A percentile compares a stretch with the other conserved stretches of the same genome.
Conservation (phyloP, 2,329 filamentous ascomycete genomes). For the Lachnellula subtilissima region DNA sequence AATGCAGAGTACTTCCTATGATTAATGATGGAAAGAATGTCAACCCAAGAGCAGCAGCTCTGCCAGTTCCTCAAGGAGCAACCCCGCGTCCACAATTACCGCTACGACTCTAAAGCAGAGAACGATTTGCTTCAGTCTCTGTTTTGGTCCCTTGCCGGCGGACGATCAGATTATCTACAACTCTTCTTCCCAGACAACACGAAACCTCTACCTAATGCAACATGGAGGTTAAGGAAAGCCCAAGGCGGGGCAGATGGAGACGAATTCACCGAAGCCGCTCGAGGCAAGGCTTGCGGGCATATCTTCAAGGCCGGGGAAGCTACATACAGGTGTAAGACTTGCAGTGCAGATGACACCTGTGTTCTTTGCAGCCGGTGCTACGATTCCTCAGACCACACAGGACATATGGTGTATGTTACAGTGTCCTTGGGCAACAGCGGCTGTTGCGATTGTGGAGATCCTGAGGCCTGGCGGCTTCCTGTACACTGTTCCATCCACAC, state of each 20-base stretch:
- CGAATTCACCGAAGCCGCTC: slow-evolving; percentile 87
- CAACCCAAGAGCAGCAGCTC: slow-evolving; percentile 74
- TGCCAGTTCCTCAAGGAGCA: slow-evolving; percentile 76
- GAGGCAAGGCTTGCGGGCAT: slow-evolving; percentile 92
- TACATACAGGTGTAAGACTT: slow-evolving; percentile 91
- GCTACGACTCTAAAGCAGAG: slow-evolving; percentile 68
- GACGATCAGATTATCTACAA: slow-evolving; percentile 67
- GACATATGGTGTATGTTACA: slow-evolving; percentile 84
- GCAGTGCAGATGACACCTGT: slow-evolving; percentile 90
- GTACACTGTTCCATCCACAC: slow-evolving; percentile 94
- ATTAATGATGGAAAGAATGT: slow-evolving; percentile 48
- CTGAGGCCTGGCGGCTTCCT: slow-evolving; percentile 86
- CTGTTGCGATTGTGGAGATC: slow-evolving; percentile 95
- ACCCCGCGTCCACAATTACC: slow-evolving; percentile 67
- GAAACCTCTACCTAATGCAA: slow-evolving; percentile 47
- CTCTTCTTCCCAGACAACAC: slow-evolving; percentile 78
- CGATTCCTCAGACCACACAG: slow-evolving; percentile 89
- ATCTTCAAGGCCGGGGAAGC: slow-evolving; percentile 95
- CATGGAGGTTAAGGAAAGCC: slow-evolving; percentile 75
- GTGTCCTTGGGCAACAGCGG: slow-evolving; percentile 88
- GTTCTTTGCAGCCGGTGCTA: slow-evolving; percentile 93
- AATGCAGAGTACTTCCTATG: slow-evolving; percentile 13
- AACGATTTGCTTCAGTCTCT: slow-evolving; percentile 71
- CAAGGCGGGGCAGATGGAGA: slow-evolving; percentile 92
- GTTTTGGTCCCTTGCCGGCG: slow-evolving; percentile 80